phyloP scores from a whole-genome alignment of 2,329 filamentous ascomycete species.

The Metarhizium album region DNA sequence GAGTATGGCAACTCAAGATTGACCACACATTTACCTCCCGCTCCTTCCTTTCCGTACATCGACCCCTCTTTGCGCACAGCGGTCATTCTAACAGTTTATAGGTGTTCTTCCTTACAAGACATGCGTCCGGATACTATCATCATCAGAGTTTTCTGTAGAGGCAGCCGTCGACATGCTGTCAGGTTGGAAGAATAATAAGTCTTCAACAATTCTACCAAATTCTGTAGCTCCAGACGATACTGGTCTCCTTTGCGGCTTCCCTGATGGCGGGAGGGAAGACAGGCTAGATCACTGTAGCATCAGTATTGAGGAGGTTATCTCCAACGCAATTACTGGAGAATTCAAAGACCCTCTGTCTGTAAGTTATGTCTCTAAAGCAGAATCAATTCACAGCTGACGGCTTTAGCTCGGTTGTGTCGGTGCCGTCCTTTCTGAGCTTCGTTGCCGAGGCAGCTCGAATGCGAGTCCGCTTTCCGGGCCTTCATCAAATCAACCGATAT shows the following conservation, averaged over 20 bases:
- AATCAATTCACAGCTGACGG: constrained; percentile 4
- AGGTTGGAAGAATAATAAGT: not conserved
- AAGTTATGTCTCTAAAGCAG: constrained; percentile 3
- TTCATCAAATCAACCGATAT: not conserved
- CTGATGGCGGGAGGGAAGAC: not conserved
- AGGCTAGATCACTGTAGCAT: not conserved
- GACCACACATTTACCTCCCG: not conserved
- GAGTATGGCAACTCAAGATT: not conserved
- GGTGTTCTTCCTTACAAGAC: not conserved
- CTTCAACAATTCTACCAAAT: not conserved
- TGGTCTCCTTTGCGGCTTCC: not conserved
- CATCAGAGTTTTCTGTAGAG: constrained; percentile 4
- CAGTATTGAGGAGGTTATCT: not conserved
- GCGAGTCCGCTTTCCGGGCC: not conserved
- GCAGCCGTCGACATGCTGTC: constrained; percentile 2
- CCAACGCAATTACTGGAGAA: constrained; percentile 36
- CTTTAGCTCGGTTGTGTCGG: constrained; percentile 69
- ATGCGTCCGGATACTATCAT: not conserved
- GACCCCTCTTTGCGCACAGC: not conserved
- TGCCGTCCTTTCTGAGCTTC: constrained; percentile 71
- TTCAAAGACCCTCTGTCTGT: constrained; percentile 64
- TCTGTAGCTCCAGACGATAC: not conserved
- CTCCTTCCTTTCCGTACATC: not conserved
- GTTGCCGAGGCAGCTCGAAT: constrained; percentile 46
- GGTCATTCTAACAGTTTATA: constrained; percentile 10